Percentiles rank a stretch among this genome's conserved stretches.
phyloP scores from a whole-genome alignment of 257 asterid species.

The Sherardia arvensis region DNA sequence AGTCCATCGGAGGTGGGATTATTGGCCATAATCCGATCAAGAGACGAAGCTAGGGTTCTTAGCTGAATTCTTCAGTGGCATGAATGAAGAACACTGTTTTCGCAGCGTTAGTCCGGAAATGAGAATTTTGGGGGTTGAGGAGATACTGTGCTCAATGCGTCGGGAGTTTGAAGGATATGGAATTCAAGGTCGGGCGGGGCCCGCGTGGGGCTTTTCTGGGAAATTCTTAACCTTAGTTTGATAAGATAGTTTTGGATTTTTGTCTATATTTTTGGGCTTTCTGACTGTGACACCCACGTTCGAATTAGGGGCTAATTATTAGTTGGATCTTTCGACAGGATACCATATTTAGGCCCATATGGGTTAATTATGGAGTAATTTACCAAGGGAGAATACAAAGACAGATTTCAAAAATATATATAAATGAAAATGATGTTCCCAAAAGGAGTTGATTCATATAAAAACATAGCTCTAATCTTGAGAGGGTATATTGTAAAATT shows the following conservation, averaged over 20 bases:
- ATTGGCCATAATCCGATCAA: conserved; percentile 9
- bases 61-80: not conserved
- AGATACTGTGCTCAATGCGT: not conserved
- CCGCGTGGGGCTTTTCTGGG: conserved; percentile 5
- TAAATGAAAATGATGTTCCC: too few species aligned
- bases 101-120: not conserved
- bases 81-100: conserved; percentile 1
- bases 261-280: not conserved
- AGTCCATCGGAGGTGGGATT: conserved; percentile 2
- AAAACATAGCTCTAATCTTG: too few species aligned
- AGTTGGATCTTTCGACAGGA: not conserved
- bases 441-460: too few species aligned
- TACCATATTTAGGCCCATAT: not conserved
- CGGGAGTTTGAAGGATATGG: not conserved
- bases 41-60: not conserved
- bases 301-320: not conserved
- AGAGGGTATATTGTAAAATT: too few species aligned
- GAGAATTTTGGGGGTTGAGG: not conserved
- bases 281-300: not conserved
- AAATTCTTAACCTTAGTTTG: not conserved
- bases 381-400: too few species aligned
- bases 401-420: too few species aligned
- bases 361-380: not conserved
- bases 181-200: conserved; percentile 1
- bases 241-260: not conserved